phyloP scores from a whole-genome alignment of 1,284 basidiomycete genomes.

The Uromyces viciae-fabae region DNA sequence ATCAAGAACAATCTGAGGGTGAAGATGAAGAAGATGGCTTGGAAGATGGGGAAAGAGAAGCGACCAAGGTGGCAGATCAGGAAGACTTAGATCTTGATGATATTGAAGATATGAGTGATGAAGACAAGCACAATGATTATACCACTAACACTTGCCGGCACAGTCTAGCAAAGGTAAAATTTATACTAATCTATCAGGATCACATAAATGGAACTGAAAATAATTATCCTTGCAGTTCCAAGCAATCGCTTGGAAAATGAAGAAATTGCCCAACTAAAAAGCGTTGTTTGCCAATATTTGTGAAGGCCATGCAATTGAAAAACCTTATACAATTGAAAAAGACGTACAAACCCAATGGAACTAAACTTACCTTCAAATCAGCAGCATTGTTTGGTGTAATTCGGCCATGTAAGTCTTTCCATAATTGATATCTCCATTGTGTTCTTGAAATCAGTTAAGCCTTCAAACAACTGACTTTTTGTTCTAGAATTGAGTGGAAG shows the following conservation, averaged over 20 bases:
- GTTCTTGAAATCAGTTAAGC: no score
- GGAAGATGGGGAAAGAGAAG: not conserved
- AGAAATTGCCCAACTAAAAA: not conserved
- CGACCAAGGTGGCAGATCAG: not conserved
- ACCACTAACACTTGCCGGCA: not conserved
- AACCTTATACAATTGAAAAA: not conserved
- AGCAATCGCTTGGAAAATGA: not conserved
- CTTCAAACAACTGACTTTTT: no score
- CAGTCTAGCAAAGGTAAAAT: not conserved
- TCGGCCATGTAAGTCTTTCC: not conserved
- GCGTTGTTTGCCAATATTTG: not conserved
- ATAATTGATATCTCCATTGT: not conserved
- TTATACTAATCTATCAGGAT: not conserved
- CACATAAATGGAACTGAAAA: not conserved
- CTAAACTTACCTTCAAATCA: not conserved
- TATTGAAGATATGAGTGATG: not conserved
- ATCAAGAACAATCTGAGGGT: no score
- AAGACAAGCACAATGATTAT: not conserved
- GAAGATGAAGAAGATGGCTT: not conserved
- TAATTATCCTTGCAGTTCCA: not conserved
- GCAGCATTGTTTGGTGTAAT: not conserved
- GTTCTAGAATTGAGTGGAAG: no score
- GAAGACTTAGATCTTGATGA: not conserved
- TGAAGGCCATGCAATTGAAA: not conserved
- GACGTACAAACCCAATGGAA: not conserved